Evolutionary conservation across 495 filamentous ascomycete species (phyloP), one percentile per base, ranked within the genome.

Genomic region (Tuber brumale): DNA sequence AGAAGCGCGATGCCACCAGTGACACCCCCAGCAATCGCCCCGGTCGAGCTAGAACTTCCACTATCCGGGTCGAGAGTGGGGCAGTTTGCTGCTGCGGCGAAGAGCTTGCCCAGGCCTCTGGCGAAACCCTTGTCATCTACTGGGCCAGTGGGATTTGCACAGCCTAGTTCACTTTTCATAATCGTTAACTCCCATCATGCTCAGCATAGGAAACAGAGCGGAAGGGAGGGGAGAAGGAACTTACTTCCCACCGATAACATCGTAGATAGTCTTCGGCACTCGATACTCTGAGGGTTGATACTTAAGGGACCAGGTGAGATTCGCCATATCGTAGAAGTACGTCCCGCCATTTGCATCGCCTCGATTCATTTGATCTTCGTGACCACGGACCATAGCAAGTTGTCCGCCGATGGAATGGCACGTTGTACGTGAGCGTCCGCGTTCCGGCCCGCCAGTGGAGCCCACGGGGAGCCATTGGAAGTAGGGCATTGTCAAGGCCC

Each of bases 11-110:
- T 9, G 12, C 82, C 81, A 1, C 81, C 81, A n/a, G 83, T 72
- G 35, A 83, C 75, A 18, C 82, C 82, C 5, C 81, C 81, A 12
- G 71, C 82, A 19, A 83, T 80, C 31, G 82, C 76, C 8, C 81
- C 81, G 9, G 76, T 77, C 31, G 57, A 8, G 39, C 72, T 80
- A 10, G 76, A 72, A 23, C 74, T 45, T 5, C 72, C 39, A 43
- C 18, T 51, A 73, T 2, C 8, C 2, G 27, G 5, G 39, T 1
- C 42, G 27, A 31, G 18, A 6, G 21, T 35, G 27, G 16, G 27
- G 37, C 2, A 9, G 2, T 39, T 16, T 48, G 57, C 14, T 61
- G 72, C 21, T 31, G 72, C 9, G 31, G 43, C 46, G 70, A 80
- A 80, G 72, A 80, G 44, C 3, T 21, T 12, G 3, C 23, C 41